Base-by-base conservation (phyloP, 108 stramenopile genomes). In the Skeletonema marinoi region DNA sequence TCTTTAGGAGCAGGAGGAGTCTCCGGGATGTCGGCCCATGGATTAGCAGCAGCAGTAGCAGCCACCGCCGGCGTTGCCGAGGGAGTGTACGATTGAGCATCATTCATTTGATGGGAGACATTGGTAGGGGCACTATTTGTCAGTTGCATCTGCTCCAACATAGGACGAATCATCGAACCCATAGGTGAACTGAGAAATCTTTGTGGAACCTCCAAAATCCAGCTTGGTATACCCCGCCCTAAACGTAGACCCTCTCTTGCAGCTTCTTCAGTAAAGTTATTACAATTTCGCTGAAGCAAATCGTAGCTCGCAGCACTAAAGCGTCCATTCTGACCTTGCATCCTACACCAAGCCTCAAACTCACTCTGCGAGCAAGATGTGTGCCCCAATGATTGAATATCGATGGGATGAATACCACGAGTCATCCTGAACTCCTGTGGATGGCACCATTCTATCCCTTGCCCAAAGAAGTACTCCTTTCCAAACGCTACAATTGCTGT, bases 91-190 rank as follows among this genome's bases (percentile, higher is more conserved):
- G 30, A 48, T 63, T 41, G 39, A 12, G 71, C 11, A 71, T 68
- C 36, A 46, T 59, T 50, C 29, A 32, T 32, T 65, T 65, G 39
- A 3, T 32, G 19, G 11, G 64, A 16, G 29, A 72, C 36, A 65
- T 84, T 80, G 16, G 86, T 67, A 41, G 75, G 71, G 9, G 87
- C 78, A 80, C 39, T 71, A 62, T 68, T 73, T 10, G n/a, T 78
- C 12, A 89, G 50, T 68, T 91, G 89, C 90, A 90, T 90, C 17
- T 90, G 63, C 64, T 91, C 84, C 70, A 91, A 63, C 67, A 91
- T 86, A n/a, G 93, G 93, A 42, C 90, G 75, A 8, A 94, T 42
- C 81, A 90, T 68, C 68, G 81, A 83, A n/a, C 93, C 93, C 88
- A 91, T 87, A 46, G 93, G 93, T 32, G 81, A 79, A 4, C 83